Conservation (phyloP, 352 stramenopile species). For the Pythium utonaiense region DNA sequence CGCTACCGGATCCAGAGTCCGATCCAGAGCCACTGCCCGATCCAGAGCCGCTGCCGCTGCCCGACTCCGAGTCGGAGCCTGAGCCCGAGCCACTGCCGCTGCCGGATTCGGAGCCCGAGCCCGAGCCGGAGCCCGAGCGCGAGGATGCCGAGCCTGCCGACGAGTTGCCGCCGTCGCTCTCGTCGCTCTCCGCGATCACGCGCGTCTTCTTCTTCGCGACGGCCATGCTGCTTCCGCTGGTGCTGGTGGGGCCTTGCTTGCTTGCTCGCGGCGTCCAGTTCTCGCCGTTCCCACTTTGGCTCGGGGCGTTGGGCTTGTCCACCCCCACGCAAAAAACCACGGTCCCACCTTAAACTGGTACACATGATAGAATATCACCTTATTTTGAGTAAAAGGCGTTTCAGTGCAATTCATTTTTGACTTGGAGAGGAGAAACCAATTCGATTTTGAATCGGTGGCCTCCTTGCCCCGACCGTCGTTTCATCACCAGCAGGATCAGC, state of each 20-base stretch:
- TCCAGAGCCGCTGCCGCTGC: constrained; percentile 17
- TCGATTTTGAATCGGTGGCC: background rate
- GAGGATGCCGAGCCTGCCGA: constrained; percentile 61
- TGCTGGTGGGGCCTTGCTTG: too few relatives aligned
- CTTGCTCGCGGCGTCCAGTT: background rate
- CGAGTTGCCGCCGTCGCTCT: constrained; percentile 55
- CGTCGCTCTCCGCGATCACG: constrained; percentile 67
- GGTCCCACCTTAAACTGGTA: background rate
- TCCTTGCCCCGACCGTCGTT: too few relatives aligned
- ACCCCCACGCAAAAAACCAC: background rate
- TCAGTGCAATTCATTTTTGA: background rate
- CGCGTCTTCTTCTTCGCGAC: constrained; percentile 46
- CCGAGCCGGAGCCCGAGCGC: constrained; percentile 29
- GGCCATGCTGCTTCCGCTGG: constrained; percentile 11
- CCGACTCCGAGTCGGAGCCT: constrained; percentile 29
- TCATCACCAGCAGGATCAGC: background rate
- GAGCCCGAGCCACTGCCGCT: constrained; percentile 26
- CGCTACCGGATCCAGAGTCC: constrained; percentile 14
- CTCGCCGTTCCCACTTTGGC: background rate
- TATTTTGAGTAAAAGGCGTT: background rate
- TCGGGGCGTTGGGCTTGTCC: background rate
- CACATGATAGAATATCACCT: background rate
- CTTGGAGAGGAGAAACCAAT: background rate
- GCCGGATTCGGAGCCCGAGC: constrained; percentile 20
- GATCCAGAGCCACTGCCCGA: constrained; percentile 30